phyloP scores from a whole-genome alignment of 257 asterid species.

The Nicotiana benthamiana region DNA sequence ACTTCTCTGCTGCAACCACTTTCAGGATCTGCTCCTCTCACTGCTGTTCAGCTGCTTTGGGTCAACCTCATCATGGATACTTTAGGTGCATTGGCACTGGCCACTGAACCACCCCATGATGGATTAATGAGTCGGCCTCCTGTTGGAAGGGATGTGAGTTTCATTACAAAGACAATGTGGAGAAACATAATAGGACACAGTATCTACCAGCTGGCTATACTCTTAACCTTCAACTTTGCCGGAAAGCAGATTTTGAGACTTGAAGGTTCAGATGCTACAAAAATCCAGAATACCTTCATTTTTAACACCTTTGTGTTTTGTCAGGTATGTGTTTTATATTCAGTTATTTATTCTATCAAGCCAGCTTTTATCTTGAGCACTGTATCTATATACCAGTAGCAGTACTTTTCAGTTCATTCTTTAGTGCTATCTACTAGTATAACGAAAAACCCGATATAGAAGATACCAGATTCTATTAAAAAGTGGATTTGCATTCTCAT shows the following conservation, averaged over 20 bases:
- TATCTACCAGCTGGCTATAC: conserved; percentile 65
- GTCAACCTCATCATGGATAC: conserved; percentile 99
- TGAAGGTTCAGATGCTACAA: conserved; percentile 55
- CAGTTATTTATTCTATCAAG: not conserved
- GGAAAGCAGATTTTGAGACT: conserved; percentile 66
- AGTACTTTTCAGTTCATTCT: not conserved
- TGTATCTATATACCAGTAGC: not conserved
- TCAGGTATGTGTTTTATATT: conserved; percentile 46
- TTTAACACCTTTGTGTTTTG: conserved; percentile 96
- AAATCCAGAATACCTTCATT: conserved; percentile 71
- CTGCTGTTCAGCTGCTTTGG: conserved; percentile 98
- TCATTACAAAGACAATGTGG: conserved; percentile 91
- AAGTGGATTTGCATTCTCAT: not conserved
- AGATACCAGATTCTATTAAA: not conserved
- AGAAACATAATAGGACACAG: conserved; percentile 90
- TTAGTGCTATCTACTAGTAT: not conserved
- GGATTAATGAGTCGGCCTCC: conserved; percentile 93
- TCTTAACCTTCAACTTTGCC: conserved; percentile 58
- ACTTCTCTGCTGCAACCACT: not conserved
- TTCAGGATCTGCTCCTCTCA: conserved; percentile 96
- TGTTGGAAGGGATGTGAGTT: conserved; percentile 52
- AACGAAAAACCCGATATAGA: not conserved
- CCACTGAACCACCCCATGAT: conserved; percentile 93
- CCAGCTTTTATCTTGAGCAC: not conserved
- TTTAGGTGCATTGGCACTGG: conserved; percentile 94